Evolutionary conservation across 139 green algal species (phyloP), one percentile per base, ranked within the genome.

Genomic region (Micractinium sp.): DNA sequence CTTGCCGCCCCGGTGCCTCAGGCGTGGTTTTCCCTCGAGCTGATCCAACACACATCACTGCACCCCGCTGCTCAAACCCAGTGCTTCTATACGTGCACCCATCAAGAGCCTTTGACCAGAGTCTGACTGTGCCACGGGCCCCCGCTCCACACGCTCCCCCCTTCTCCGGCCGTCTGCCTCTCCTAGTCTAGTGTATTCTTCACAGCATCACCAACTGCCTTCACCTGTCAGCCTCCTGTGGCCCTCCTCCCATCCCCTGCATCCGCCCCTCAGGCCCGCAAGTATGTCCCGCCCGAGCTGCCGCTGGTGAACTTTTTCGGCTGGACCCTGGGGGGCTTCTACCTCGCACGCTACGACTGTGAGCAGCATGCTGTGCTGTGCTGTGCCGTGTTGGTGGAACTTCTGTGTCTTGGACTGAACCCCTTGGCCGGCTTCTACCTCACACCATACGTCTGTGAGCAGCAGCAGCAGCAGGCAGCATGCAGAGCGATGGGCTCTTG

Each of bases 301-400:
- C 95, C 96, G 73, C 90, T 99, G 1, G 97, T 99, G 33, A 95
- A 96, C 90, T 87, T 95, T 0, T 98, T 98, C 66, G 97, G 97
- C 90, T 98, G 88, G 90, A 99, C 97, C 1, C 89, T 99, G 41
- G 97, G 97, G 14, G 97, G 97, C 39, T 96, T 99, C 78, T 99
- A 99, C 90, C 92, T 98, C 0, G 97, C 97, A 0, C 92, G 95
- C 15, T 99, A 99, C 89, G 76, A 82, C 76, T 47, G 41, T 84
- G 27, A 9, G 78, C 39, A 18, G 23, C 36, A 19, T 31, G 63
- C 96, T 5, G 94, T 29, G 98, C 95, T 35, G 71, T 27, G 71
- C 71, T 25, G 20, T 71, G 63, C 20, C 14, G 29, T 38, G 69
- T 38, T 76, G 74, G 73, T 31, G n/a, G 29, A 3, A 31, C n/a